Percentiles rank a stretch among this genome's conserved stretches.
Evolutionary conservation across 805 yeast species (phyloP).

Genomic region (Wickerhamiella occidentalis): DNA sequence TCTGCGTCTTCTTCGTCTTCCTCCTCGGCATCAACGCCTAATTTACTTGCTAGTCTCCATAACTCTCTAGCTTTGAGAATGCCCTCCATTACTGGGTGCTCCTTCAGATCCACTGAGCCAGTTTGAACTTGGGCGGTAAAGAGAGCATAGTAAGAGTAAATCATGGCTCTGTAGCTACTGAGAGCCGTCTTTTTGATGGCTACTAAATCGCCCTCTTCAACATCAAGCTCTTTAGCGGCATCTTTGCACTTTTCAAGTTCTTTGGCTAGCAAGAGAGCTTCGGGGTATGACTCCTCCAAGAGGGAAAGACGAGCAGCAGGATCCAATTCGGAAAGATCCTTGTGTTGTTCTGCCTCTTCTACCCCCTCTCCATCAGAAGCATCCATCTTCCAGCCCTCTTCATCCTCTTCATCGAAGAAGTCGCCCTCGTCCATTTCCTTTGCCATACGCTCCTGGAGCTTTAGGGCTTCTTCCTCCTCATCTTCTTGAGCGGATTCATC

Average conservation of each 20-base stretch:
- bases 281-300: constrained; percentile 62
- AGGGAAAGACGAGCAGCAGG: constrained; percentile 41
- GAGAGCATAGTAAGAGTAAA: constrained; percentile 67
- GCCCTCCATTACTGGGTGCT: constrained; percentile 80
- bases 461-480: constrained; percentile 77
- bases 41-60: constrained; percentile 70
- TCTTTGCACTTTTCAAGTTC: constrained; percentile 40
- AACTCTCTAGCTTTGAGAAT: constrained; percentile 71
- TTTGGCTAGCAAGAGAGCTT: constrained; percentile 60
- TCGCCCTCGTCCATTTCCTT: constrained; percentile 64
- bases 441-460: constrained; percentile 70
- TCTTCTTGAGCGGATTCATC: constrained; percentile 68
- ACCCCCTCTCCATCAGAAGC: constrained; percentile 33
- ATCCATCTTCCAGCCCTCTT: constrained; percentile 65
- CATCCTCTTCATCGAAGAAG: constrained; percentile 61
- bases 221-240: constrained; percentile 19
- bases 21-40: constrained; percentile 21
- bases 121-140: constrained; percentile 44
- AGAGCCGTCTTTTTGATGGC: constrained; percentile 54
- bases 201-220: constrained; percentile 2
- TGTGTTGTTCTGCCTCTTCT: constrained; percentile 24
- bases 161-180: constrained; percentile 64
- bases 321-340: constrained; percentile 40
- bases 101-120: constrained; percentile 58
- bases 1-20: constrained; percentile 11